Conservation (phyloP, 2,329 filamentous ascomycete genomes). For the Cryphonectria nitschkei region DNA sequence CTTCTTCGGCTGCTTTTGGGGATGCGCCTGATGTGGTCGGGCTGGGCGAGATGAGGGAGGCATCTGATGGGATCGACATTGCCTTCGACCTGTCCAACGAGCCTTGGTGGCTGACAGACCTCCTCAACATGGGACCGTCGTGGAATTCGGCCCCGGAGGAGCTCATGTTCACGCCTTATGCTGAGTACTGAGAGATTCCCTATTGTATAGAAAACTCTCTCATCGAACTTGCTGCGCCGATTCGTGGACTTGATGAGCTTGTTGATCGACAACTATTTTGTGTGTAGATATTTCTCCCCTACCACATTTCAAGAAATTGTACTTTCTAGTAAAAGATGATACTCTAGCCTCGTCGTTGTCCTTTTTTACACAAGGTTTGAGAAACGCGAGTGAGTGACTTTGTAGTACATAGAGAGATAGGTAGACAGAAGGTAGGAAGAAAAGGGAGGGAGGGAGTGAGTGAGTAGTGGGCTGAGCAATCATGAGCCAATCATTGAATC, state of each 20-base stretch:
- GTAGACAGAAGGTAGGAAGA: too few species aligned
- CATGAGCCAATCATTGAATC: background rate
- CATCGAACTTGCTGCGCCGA: background rate
- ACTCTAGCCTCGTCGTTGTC: background rate
- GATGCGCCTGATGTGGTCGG: background rate
- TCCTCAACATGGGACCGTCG: constrained; percentile 10
- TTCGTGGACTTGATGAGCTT: background rate
- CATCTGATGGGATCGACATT: background rate
- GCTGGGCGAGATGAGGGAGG: background rate
- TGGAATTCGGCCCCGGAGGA: background rate
- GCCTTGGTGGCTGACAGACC: constrained; percentile 15
- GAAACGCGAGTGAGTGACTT: too few species aligned
- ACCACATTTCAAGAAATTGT: too few species aligned
- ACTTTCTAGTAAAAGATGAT: background rate
- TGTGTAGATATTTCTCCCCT: background rate
- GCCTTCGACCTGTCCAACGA: constrained; percentile 5
- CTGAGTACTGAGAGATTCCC: background rate
- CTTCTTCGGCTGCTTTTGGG: background rate
- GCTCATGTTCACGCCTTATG: constrained; percentile 7
- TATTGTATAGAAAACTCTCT: background rate
- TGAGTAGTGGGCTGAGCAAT: too few species aligned
- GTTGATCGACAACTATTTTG: background rate
- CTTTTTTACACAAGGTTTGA: too few species aligned
- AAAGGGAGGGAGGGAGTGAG: too few species aligned
- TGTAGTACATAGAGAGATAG: too few species aligned